These are phyloP conservation scores for Pseudogymnoascus sp. DNA, from an alignment of 2,329 filamentous ascomycete genomes.

Conservation along the genomic window DNA sequence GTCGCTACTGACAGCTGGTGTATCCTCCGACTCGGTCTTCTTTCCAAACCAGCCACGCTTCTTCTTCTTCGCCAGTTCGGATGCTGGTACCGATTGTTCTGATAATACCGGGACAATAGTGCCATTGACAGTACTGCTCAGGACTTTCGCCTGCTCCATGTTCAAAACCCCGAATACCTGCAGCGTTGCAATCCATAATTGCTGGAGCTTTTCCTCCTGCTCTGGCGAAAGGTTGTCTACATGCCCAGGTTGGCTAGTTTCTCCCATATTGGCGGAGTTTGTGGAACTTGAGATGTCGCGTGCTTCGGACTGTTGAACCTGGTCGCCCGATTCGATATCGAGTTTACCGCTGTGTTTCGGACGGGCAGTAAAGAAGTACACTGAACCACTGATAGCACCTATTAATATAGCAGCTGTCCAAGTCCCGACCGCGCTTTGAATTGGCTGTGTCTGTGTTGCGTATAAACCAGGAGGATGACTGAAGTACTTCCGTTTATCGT, in stretches of 20 bases:
- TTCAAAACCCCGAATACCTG: slow-evolving; percentile 62
- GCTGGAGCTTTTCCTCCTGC: slow-evolving; percentile 78
- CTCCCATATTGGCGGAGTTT: slow-evolving; percentile 31
- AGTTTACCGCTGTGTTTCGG: not conserved
- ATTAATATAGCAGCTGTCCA: not conserved
- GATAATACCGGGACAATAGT: slow-evolving; percentile 13
- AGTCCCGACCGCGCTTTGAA: not conserved
- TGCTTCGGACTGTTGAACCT: not conserved
- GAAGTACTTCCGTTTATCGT: not conserved
- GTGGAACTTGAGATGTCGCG: not conserved
- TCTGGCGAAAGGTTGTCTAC: slow-evolving; percentile 83
- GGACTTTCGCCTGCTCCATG: slow-evolving; percentile 27
- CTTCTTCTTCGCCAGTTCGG: slow-evolving; percentile 66
- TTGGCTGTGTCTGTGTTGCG: not conserved
- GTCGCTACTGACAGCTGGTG: slow-evolving; percentile 42
- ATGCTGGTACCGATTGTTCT: slow-evolving; percentile 18
- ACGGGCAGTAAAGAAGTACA: not conserved
- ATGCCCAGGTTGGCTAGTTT: slow-evolving; percentile 54
- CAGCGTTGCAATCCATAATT: slow-evolving; percentile 73
- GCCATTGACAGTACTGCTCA: slow-evolving; percentile 17
- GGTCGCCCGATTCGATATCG: slow-evolving; percentile 4
- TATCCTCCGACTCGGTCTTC: slow-evolving; percentile 43
- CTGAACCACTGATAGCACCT: slow-evolving; percentile 1
- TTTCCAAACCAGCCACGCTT: slow-evolving; percentile 61
- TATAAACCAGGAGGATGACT: not conserved